These are phyloP conservation scores for Euryodendron excelsum DNA, from an alignment of 148 eudicot species.

Conservation along the genomic window DNA sequence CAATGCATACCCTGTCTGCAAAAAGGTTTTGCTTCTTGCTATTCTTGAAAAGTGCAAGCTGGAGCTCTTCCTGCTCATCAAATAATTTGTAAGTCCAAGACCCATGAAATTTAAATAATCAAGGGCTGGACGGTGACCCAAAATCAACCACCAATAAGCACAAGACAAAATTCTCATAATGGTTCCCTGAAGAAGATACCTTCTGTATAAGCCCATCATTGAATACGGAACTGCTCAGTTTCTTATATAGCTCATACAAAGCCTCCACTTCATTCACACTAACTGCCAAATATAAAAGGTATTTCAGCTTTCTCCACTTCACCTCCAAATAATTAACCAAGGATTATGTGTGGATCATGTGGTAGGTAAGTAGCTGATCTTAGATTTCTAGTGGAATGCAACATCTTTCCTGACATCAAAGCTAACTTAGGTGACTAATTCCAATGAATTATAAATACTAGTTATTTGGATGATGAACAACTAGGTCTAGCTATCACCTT, in stretches of 20 bases:
- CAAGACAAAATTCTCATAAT: background rate
- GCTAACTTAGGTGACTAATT: background rate
- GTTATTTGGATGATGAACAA: background rate
- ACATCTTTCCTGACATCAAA: background rate
- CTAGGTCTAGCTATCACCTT: background rate
- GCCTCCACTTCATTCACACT: too few relatives aligned
- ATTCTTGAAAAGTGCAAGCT: slow-evolving; percentile 43
- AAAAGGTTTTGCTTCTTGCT: slow-evolving; percentile 36
- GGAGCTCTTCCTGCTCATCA: slow-evolving; percentile 38
- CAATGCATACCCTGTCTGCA: slow-evolving; percentile 37
- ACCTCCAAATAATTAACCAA: background rate
- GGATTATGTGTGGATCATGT: background rate
- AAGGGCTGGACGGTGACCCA: background rate
- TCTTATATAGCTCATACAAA: slow-evolving; percentile 31
- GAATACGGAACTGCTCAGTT: slow-evolving; percentile 33
- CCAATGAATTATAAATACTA: background rate
- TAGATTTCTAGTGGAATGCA: background rate
- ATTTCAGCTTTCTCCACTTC: background rate
- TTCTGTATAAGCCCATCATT: slow-evolving; percentile 42
- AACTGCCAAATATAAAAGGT: slow-evolving; percentile 26
- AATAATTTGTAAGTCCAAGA: background rate
- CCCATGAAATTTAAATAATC: background rate
- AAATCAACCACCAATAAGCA: slow-evolving; percentile 9
- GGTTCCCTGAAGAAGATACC: slow-evolving; percentile 19
- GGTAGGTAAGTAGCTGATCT: background rate